These are phyloP conservation scores for Ascochyta fabae DNA, from an alignment of 2,329 filamentous ascomycete genomes.

Conservation along the genomic window DNA sequence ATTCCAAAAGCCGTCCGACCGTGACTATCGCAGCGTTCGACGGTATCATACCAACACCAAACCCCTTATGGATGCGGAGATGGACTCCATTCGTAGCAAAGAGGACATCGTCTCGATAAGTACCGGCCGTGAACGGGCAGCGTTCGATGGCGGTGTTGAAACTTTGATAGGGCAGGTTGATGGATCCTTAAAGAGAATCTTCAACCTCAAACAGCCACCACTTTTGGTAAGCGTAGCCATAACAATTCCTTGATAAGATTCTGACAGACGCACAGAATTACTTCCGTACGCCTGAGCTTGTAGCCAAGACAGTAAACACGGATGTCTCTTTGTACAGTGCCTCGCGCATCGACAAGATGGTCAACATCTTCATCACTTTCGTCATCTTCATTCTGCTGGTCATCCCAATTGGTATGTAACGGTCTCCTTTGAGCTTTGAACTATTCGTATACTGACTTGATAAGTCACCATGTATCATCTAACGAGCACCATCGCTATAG, in stretches of 20 bases:
- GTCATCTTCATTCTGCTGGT: conserved; percentile 53
- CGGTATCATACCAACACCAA: conserved; percentile 47
- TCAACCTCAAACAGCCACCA: conserved; percentile 29
- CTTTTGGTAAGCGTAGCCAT: conserved; percentile 28
- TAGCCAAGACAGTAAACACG: conserved; percentile 45
- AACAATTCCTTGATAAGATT: neutral
- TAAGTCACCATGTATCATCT: conserved; percentile 49
- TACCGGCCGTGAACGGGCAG: conserved; percentile 50
- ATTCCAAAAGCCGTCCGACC: conserved; percentile 49
- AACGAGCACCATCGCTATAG: conserved; percentile 29
- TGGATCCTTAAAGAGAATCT: conserved; percentile 28
- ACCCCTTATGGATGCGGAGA: conserved; percentile 46
- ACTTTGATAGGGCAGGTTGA: conserved; percentile 39
- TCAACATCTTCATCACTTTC: conserved; percentile 52
- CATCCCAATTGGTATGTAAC: conserved; percentile 40
- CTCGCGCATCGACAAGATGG: conserved; percentile 48
- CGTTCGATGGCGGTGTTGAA: conserved; percentile 51
- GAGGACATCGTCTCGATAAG: conserved; percentile 52
- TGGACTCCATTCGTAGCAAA: conserved; percentile 48
- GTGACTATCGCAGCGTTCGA: conserved; percentile 50
- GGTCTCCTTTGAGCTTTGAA: neutral
- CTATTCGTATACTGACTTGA: neutral
- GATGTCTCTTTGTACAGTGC: conserved; percentile 48
- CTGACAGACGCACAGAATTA: conserved; percentile 32
- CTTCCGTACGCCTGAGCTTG: conserved; percentile 50